phyloP scores from a whole-genome alignment of 2,329 filamentous ascomycete genomes.

The Cercospora citrullina region DNA sequence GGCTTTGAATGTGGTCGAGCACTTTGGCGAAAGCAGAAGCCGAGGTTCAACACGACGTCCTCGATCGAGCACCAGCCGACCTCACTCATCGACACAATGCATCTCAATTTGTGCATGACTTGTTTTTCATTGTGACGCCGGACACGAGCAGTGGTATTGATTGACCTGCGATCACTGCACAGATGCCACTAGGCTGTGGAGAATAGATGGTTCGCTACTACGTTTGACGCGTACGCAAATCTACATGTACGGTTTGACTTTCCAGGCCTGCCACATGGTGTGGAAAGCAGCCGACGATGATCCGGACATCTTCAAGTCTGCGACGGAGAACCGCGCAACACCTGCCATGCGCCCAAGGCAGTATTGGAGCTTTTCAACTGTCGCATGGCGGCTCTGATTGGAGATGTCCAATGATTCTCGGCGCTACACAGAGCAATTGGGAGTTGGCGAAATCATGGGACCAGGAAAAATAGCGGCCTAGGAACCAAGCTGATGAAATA shows the following conservation, averaged over 20 bases:
- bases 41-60: conserved; percentile 3
- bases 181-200: background rate
- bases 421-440: background rate
- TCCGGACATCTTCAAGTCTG: background rate
- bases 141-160: background rate
- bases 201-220: background rate
- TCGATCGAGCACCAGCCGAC: background rate
- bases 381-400: background rate
- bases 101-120: background rate
- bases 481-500: background rate
- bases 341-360: background rate
- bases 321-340: background rate
- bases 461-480: background rate
- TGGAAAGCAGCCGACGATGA: background rate
- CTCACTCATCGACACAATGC: background rate
- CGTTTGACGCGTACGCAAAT: background rate
- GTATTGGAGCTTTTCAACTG: background rate
- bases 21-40: conserved; percentile 2
- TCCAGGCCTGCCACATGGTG: background rate
- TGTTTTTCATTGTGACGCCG: background rate
- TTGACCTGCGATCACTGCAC: background rate
- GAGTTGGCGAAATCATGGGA: background rate
- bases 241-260: background rate
- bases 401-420: background rate
- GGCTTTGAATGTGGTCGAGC: background rate